Evolutionary conservation across 2,329 filamentous ascomycete genomes (phyloP).

Genomic region (Sclerotinia sclerotiorum): DNA sequence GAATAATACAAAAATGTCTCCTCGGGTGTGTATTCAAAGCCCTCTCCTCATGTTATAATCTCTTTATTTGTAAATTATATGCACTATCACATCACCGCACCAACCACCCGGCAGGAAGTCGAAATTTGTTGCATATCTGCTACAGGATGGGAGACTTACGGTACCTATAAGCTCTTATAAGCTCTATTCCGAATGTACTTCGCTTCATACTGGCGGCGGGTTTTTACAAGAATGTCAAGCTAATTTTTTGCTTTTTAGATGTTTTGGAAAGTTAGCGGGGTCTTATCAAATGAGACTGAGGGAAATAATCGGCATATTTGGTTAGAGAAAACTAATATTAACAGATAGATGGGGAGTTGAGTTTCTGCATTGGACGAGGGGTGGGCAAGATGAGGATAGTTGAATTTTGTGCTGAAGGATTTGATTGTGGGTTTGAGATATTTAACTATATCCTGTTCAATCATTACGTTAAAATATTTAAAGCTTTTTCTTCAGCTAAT

Average conservation of each 20-base stretch:
- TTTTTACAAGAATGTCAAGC: neutral
- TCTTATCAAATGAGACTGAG: neutral
- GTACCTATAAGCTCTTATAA: neutral
- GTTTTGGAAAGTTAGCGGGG: too few relatives aligned
- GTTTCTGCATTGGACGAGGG: neutral
- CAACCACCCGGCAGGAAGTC: neutral
- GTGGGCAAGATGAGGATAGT: too few relatives aligned
- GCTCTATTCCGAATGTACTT: too few relatives aligned
- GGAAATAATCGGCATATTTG: too few relatives aligned
- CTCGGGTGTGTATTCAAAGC: neutral
- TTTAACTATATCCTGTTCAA: too few relatives aligned
- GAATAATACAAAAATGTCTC: neutral
- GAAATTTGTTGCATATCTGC: neutral
- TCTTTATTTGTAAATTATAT: neutral
- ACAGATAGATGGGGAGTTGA: neutral
- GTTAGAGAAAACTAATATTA: neutral
- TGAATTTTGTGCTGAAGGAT: too few relatives aligned
- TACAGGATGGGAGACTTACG: neutral
- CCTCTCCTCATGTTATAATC: neutral
- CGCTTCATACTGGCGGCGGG: neutral
- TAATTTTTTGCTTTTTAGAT: neutral
- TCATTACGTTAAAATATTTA: neutral
- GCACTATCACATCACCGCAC: neutral
- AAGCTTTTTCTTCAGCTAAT: neutral
- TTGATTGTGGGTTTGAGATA: neutral